Base-by-base conservation (phyloP, 129 eudicot species). In the Lactuca saligna region DNA sequence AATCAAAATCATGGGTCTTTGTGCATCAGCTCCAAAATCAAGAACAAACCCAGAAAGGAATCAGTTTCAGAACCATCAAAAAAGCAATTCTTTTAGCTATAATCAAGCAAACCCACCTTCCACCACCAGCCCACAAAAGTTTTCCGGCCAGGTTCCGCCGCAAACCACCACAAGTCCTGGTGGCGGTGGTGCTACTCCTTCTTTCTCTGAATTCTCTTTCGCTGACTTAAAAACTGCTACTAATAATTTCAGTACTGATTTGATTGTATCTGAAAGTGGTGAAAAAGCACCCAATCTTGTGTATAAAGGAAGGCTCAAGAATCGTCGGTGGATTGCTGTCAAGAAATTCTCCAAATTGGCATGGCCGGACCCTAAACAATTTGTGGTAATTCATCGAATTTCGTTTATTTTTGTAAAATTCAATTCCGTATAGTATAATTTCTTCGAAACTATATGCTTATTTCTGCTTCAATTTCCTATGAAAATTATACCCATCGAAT, bases 351-450 rank as follows among this genome's bases (percentile, higher is more conserved):
- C 87, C 17, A 87, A 79, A 67, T 54, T 79, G 68, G 82, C 89
- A 7, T 87, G 94, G 94, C 94, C 94, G n/a, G 94, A 87, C 73
- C 83, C 94, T 3, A 87, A 83, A 54, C 94, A 87, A 63, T 87
- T 87, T 72, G 89, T 82, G 78, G 94, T 87, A 79, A 25, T 41
- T 73, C 50, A 10, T 12, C 44, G 6, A 8, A 29, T 2, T 14
- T 14, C 17, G 41, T 12, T 55, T 15, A 17, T 37, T 16, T 11
- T 29, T 25, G 1, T 42, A 14, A 8, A 7, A 17, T 9, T 65
- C 6, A 29, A 5, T 62, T 31, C 5, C 6, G 37, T 35, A 53
- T 53, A 14, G 15, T 7, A 34, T 54, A 17, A 46, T 15, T 4
- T 56, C 13, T 34, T 4, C 2, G 29, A 5, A 17, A 11, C 9